A percentile compares a stretch with the other conserved stretches of the same genome.
Conservation (phyloP, 108 stramenopile species). For the Nitzschia sp. region DNA sequence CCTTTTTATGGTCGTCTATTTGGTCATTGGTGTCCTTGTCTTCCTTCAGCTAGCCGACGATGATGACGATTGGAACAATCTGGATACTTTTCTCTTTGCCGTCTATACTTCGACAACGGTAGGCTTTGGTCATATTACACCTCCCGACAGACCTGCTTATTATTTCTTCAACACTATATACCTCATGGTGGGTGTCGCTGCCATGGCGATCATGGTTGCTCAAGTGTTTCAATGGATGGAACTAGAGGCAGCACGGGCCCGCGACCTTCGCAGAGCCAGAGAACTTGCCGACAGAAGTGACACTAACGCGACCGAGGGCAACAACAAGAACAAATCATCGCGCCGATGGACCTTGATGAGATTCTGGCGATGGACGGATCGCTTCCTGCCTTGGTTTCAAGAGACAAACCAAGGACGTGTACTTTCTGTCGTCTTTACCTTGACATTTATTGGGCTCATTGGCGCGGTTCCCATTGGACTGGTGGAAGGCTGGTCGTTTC, state of each 20-base stretch:
- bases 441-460: conserved; percentile 46
- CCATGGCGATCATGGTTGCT: conserved; percentile 16
- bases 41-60: neutral
- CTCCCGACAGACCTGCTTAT: conserved; percentile 4
- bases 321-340: no score
- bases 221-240: conserved; percentile 13
- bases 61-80: conserved; percentile 1
- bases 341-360: neutral
- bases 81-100: conserved; percentile 21
- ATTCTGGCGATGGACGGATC: neutral
- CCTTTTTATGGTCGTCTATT: neutral
- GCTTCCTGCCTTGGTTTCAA: conserved; percentile 11
- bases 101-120: conserved; percentile 17
- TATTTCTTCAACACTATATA: conserved; percentile 6
- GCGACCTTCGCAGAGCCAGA: neutral
- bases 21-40: neutral
- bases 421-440: conserved; percentile 49
- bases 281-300: neutral
- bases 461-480: conserved; percentile 57
- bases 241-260: conserved; percentile 7
- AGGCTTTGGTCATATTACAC: conserved; percentile 19
- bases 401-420: conserved; percentile 38
- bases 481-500: conserved; percentile 59
- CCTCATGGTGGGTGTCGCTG: conserved; percentile 16
- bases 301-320: no score